Evolutionary conservation across 345 rosid genomes (phyloP).

Genomic region (Punica granatum): DNA sequence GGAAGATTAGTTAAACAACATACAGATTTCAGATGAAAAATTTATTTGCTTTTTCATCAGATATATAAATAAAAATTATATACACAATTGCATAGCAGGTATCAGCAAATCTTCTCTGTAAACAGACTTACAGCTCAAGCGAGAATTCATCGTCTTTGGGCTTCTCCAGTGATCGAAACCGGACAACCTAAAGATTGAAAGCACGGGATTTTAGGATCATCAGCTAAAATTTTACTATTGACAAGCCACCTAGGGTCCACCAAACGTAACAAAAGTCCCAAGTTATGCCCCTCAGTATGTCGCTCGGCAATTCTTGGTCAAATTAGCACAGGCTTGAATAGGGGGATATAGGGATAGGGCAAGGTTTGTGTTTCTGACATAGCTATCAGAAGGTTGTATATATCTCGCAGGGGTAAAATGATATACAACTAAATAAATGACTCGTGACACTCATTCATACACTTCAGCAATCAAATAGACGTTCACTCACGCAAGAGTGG

Average conservation of each 20-base stretch:
- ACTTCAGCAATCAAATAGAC: background rate
- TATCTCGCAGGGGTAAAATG: background rate
- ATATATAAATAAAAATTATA: background rate
- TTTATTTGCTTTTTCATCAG: background rate
- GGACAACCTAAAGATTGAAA: constrained; percentile 35
- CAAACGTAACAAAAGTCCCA: background rate
- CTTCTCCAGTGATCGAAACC: constrained; percentile 55
- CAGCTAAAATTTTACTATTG: background rate
- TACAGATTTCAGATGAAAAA: background rate
- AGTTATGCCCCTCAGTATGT: background rate
- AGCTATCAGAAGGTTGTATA: background rate
- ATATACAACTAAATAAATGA: background rate
- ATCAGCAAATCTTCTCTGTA: background rate
- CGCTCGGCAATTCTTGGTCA: too few species aligned
- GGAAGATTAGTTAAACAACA: constrained; percentile 3
- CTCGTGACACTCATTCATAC: background rate
- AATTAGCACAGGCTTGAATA: too few species aligned
- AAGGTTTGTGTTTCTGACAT: background rate
- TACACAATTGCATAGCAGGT: background rate
- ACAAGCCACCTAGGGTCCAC: background rate
- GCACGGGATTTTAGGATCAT: background rate
- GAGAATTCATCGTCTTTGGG: constrained; percentile 69
- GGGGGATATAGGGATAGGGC: background rate
- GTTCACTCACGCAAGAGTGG: background rate
- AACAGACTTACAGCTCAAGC: constrained; percentile 56